Base-by-base conservation (phyloP, 2,329 filamentous ascomycete genomes). In the Cephalotrichum gorgonifer region DNA sequence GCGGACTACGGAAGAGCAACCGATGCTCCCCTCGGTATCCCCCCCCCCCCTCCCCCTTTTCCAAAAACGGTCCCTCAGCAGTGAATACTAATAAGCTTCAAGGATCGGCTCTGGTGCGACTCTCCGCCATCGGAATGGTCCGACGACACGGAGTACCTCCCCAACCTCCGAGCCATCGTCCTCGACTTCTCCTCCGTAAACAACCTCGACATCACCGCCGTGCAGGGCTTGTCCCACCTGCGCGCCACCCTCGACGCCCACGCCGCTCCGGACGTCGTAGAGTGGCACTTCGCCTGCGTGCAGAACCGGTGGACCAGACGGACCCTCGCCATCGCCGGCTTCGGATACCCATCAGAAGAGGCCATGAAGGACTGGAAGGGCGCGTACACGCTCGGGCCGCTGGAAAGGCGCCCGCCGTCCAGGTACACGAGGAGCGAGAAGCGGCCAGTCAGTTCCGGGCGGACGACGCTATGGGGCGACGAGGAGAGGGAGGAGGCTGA, bases 141-240 rank as follows among this genome's bases (percentile, higher is more conserved):
- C 8, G 26, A 39, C 6, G 17, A 33, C 30, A 20, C 28, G 6
- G 35, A 50, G 8, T 15, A 30, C 26, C 25, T 31, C 17, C 45
- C 45, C 14, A 11, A 11, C 44, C 43, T 50, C 26, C 38, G 38
- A 48, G 74, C 76, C n/a, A 57, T 81, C 22, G 64, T 80, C 20
- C 64, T 79, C 2, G 77, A 80, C 60, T 78, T 75, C 54, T 70
- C 74, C 2, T 67, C 73, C 3, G 72, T 79, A 43, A 76, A 78
- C 57, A 68, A 73, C 43, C 65, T 79, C 39, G 77, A 81, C 54
- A 71, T 78, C 7, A 79, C 76, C 1, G 70, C 72, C 4, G 64
- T 77, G 0, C 75, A 80, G 56, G 67, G 68, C 2, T 61, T 81
- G 22, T 71, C 77, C 38, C 75, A 79, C 56, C 67, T 75, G 6